A percentile compares a stretch with the other conserved stretches of the same genome.
Evolutionary conservation across 768 basidiomycete species (phyloP).

Genomic region (Suillus alpinus): DNA sequence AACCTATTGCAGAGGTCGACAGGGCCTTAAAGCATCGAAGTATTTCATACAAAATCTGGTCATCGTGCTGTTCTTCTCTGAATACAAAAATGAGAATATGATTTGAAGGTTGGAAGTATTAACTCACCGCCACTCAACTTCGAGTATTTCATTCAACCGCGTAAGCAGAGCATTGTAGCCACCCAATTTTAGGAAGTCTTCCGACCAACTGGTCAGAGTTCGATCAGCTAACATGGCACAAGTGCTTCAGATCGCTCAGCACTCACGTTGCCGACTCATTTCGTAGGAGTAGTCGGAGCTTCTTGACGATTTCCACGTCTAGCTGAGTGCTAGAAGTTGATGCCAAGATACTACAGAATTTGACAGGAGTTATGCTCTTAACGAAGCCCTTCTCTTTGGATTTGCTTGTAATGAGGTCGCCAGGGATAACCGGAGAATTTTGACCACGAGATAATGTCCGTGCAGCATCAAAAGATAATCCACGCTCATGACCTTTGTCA

Average conservation of each 20-base stretch:
- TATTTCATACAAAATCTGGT: slow-evolving; percentile 88
- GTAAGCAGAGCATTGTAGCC: slow-evolving; percentile 86
- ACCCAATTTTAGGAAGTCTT: slow-evolving; percentile 77
- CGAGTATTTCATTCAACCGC: slow-evolving; percentile 84
- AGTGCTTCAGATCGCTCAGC: background rate
- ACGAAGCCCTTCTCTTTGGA: slow-evolving; percentile 51
- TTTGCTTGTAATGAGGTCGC: slow-evolving; percentile 34
- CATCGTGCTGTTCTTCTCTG: slow-evolving; percentile 97
- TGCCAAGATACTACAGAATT: slow-evolving; percentile 65
- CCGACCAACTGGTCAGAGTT: slow-evolving; percentile 68
- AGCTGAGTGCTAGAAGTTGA: slow-evolving; percentile 70
- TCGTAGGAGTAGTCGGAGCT: slow-evolving; percentile 78
- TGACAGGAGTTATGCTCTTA: slow-evolving; percentile 60
- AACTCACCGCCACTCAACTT: slow-evolving; percentile 95
- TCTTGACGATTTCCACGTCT: slow-evolving; percentile 86
- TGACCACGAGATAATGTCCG: slow-evolving; percentile 54
- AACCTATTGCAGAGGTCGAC: slow-evolving; percentile 85
- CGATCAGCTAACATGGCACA: slow-evolving; percentile 3
- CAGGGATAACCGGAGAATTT: slow-evolving; percentile 40
- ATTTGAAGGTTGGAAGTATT: background rate
- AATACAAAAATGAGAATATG: slow-evolving; percentile 13
- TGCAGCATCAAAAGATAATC: slow-evolving; percentile 56
- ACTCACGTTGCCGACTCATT: slow-evolving; percentile 87
- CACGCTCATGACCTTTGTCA: slow-evolving; percentile 48
- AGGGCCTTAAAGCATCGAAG: slow-evolving; percentile 93